Evolutionary conservation across 2,329 filamentous ascomycete genomes (phyloP).

Genomic region (Clarireedia homoeocarpa): DNA sequence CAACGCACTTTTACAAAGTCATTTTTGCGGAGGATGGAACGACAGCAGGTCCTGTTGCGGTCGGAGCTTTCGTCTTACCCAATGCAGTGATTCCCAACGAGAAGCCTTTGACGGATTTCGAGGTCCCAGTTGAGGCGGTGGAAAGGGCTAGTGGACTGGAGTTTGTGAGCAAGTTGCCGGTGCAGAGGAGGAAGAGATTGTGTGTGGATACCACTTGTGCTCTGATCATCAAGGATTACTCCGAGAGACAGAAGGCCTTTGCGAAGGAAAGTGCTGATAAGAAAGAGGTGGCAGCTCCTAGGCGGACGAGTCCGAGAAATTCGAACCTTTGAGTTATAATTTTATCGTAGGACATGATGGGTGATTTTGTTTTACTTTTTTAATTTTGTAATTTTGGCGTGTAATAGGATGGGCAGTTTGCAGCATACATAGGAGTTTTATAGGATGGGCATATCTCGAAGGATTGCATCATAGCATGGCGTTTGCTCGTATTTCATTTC

Average conservation of each 20-base stretch:
- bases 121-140: slow-evolving; percentile 87
- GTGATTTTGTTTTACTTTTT: not conserved
- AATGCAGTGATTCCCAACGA: slow-evolving; percentile 83
- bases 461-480: slow-evolving; percentile 16
- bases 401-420: slow-evolving; percentile 13
- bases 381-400: not conserved
- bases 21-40: slow-evolving; percentile 86
- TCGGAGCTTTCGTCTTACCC: slow-evolving; percentile 91
- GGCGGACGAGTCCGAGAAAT: slow-evolving; percentile 26
- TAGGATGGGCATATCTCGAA: not conserved
- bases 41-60: slow-evolving; percentile 64
- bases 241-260: slow-evolving; percentile 52
- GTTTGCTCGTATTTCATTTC: slow-evolving; percentile 5
- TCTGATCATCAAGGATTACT: slow-evolving; percentile 74
- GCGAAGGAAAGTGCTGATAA: slow-evolving; percentile 17
- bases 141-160: slow-evolving; percentile 89
- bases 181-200: slow-evolving; percentile 64
- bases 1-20: slow-evolving; percentile 99
- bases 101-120: slow-evolving; percentile 84
- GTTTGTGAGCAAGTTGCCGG: slow-evolving; percentile 74
- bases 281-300: slow-evolving; percentile 14
- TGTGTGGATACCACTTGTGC: slow-evolving; percentile 84
- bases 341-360: not conserved
- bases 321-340: slow-evolving; percentile 11
- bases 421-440: slow-evolving; percentile 4